These are phyloP conservation scores for Globisporangium cylindrosporum DNA, from an alignment of 352 stramenopile genomes.

Conservation along the genomic window DNA sequence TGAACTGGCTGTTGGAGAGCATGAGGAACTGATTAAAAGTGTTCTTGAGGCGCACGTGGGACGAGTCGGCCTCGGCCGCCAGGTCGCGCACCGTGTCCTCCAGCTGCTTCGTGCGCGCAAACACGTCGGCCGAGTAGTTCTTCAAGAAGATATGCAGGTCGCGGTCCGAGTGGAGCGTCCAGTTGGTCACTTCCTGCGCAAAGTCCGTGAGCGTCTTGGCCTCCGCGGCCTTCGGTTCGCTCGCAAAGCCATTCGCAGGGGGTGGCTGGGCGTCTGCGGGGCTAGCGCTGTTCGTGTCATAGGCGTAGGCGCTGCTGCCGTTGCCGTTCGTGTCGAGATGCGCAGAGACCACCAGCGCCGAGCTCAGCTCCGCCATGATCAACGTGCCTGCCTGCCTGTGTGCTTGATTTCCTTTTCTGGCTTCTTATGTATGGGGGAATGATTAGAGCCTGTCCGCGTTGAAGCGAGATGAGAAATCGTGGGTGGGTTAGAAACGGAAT, in stretches of 20 bases:
- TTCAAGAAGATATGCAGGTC: conserved; percentile 70
- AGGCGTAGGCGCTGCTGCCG: neutral
- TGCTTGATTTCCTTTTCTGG: neutral
- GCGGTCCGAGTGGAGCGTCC: conserved; percentile 77
- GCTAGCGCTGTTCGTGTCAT: neutral
- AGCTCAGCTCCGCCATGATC: conserved; percentile 9
- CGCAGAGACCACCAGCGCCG: conserved; percentile 1
- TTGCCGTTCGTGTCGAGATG: neutral
- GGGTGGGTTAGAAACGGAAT: neutral
- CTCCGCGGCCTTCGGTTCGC: conserved; percentile 14
- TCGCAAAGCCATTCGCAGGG: neutral
- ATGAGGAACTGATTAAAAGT: conserved; percentile 88
- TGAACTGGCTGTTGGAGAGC: conserved; percentile 87
- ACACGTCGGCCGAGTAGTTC: conserved; percentile 61
- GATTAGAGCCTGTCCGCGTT: neutral
- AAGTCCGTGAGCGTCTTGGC: conserved; percentile 44
- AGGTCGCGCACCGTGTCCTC: conserved; percentile 73
- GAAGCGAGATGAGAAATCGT: neutral
- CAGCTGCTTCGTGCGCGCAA: conserved; percentile 66
- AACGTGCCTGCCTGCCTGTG: neutral
- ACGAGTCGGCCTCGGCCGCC: conserved; percentile 55
- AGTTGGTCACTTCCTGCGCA: conserved; percentile 44
- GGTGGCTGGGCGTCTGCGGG: neutral
- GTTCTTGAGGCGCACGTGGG: conserved; percentile 77
- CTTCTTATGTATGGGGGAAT: conserved; percentile 7